Evolutionary conservation across 345 rosid genomes (phyloP).

Genomic region (Lagerstroemia speciosa): DNA sequence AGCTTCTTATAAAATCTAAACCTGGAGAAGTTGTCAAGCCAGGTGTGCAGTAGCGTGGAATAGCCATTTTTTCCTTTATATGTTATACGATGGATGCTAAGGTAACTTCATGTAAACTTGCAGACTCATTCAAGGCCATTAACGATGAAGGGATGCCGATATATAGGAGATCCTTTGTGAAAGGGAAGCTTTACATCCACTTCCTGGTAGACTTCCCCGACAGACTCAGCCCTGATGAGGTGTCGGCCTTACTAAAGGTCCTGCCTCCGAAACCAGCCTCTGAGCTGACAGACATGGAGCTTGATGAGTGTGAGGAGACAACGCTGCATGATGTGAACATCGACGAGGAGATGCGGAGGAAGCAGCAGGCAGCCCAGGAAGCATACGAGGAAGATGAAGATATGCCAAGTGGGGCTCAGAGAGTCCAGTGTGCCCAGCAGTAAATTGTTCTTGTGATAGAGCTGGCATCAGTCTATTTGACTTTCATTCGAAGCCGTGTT

Average conservation of each 20-base stretch:
- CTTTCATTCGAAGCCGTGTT: too few relatives aligned
- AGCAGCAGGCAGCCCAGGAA: constrained; percentile 41
- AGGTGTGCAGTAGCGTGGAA: constrained; percentile 24
- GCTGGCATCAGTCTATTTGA: not conserved
- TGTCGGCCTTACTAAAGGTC: constrained; percentile 53
- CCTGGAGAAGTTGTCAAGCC: constrained; percentile 85
- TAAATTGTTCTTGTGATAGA: not conserved
- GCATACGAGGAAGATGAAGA: constrained; percentile 60
- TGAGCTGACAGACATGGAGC: constrained; percentile 62
- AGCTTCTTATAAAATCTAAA: constrained; percentile 73
- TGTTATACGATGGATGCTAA: not conserved
- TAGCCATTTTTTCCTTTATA: not conserved
- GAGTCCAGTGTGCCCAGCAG: constrained; percentile 81
- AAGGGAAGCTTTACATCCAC: constrained; percentile 82
- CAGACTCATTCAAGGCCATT: constrained; percentile 74
- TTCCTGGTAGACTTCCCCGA: constrained; percentile 84
- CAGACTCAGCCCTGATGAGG: constrained; percentile 49
- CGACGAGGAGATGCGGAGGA: constrained; percentile 83
- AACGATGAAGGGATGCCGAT: constrained; percentile 85
- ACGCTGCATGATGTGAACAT: constrained; percentile 78
- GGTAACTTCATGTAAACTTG: not conserved
- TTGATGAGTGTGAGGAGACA: constrained; percentile 86
- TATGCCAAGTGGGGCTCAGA: constrained; percentile 39
- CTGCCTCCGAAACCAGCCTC: constrained; percentile 43
- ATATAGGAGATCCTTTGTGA: constrained; percentile 73